phyloP scores from a whole-genome alignment of 306 rosid genomes.

The Mimosa bimucronata region DNA sequence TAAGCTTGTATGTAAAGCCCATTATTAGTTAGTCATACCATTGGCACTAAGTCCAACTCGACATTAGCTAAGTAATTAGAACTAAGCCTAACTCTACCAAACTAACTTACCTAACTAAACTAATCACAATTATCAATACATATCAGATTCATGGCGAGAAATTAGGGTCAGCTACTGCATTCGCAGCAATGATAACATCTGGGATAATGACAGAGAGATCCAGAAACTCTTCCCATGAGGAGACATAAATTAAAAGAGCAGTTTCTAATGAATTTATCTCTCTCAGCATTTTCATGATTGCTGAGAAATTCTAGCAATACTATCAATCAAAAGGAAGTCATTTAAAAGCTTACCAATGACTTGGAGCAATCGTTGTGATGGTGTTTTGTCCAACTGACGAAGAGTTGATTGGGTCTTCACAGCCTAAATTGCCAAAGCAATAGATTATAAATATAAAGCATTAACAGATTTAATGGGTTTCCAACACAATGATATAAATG shows the following conservation, averaged over 20 bases:
- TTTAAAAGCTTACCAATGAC: constrained; percentile 80
- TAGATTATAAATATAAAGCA: constrained; percentile 12
- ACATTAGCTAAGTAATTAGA: too few relatives aligned
- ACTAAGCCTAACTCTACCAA: too few relatives aligned
- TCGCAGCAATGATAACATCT: not conserved
- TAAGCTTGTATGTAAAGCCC: too few relatives aligned
- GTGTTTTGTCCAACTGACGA: constrained; percentile 73
- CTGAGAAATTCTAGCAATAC: constrained; percentile 24
- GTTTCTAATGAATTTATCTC: not conserved
- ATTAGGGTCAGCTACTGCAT: not conserved
- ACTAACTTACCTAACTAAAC: too few relatives aligned
- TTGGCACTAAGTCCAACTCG: too few relatives aligned
- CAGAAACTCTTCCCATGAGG: not conserved
- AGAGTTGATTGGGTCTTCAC: constrained; percentile 65
- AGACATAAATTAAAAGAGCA: not conserved
- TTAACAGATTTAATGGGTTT: constrained; percentile 6
- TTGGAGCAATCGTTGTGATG: constrained; percentile 75
- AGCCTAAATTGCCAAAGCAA: constrained; percentile 48
- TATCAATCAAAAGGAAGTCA: constrained; percentile 17
- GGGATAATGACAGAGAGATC: not conserved
- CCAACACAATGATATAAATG: constrained; percentile 4
- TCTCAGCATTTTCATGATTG: not conserved
- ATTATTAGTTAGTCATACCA: too few relatives aligned
- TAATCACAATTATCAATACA: too few relatives aligned
- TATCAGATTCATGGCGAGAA: not conserved